Percentiles rank a stretch among this genome's conserved stretches.
phyloP scores from a whole-genome alignment of 2,329 filamentous ascomycete genomes.

The Knufia fluminis region DNA sequence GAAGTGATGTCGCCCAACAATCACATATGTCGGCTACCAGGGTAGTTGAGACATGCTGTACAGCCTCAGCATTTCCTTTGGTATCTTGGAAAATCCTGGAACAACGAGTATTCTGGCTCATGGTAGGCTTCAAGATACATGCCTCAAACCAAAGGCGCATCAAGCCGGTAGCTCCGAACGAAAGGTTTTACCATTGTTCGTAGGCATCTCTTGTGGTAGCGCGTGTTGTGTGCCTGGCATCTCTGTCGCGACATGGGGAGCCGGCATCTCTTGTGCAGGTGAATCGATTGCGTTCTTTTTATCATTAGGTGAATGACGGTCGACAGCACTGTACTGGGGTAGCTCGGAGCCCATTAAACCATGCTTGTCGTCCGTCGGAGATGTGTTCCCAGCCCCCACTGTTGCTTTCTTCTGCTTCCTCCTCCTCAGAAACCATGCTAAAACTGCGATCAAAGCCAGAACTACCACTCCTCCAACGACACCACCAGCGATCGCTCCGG shows the following conservation, averaged over 20 bases:
- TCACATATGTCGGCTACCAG: too few relatives aligned
- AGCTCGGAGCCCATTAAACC: not conserved
- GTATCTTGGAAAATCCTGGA: too few relatives aligned
- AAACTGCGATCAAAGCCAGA: not conserved
- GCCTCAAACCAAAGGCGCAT: too few relatives aligned
- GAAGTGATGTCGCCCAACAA: too few relatives aligned
- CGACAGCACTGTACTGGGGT: not conserved
- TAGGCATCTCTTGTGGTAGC: not conserved
- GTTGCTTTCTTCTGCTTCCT: not conserved
- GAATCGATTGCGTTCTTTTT: not conserved
- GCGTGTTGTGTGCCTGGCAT: not conserved
- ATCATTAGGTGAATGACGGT: not conserved
- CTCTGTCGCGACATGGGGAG: too few relatives aligned
- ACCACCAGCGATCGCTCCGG: constrained; percentile 4
- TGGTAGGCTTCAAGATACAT: too few relatives aligned
- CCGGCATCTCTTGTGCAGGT: too few relatives aligned
- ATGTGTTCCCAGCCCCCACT: not conserved
- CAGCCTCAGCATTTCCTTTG: too few relatives aligned
- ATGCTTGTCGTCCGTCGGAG: not conserved
- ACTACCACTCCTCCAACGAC: not conserved
- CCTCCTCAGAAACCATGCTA: not conserved
- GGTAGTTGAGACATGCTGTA: too few relatives aligned
- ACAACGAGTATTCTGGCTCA: too few relatives aligned
- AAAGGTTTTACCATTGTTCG: not conserved
- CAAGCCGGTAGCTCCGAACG: not conserved